These are phyloP conservation scores for Lycium barbarum DNA, from an alignment of 257 asterid species.

Conservation along the genomic window DNA sequence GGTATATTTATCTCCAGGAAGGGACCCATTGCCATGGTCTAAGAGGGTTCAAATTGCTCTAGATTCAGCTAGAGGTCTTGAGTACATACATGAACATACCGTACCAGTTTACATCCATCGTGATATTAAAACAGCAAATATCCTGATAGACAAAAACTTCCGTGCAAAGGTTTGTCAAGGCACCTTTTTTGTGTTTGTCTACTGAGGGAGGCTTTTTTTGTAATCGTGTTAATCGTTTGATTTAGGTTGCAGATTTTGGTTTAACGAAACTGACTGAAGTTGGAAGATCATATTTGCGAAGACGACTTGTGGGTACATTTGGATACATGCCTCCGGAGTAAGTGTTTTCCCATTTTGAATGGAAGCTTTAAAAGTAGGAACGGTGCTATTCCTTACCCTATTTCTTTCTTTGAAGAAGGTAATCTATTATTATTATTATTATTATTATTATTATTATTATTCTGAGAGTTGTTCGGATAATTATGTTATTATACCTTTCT, in stretches of 20 bases:
- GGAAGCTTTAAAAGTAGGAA: neutral
- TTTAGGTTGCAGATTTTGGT: slow-evolving; percentile 97
- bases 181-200: slow-evolving; percentile 32
- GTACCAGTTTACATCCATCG: slow-evolving; percentile 97
- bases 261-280: slow-evolving; percentile 91
- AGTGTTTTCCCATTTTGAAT: slow-evolving; percentile 37
- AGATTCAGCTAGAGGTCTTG: slow-evolving; percentile 98
- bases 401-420: neutral
- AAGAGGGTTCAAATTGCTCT: slow-evolving; percentile 91
- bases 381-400: neutral
- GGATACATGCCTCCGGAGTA: slow-evolving; percentile 99
- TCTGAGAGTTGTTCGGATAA: neutral
- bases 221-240: slow-evolving; percentile 26
- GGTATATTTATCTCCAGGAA: slow-evolving; percentile 49
- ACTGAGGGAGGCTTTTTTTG: neutral
- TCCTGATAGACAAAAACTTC: slow-evolving; percentile 83
- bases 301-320: slow-evolving; percentile 94
- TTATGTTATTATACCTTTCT: neutral
- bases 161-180: slow-evolving; percentile 74
- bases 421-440: slow-evolving; percentile 4
- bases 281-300: slow-evolving; percentile 81
- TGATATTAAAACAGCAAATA: slow-evolving; percentile 94
- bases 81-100: slow-evolving; percentile 97
- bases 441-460: neutral
- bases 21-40: slow-evolving; percentile 89